These are phyloP conservation scores for Aspergillus glaucus DNA, from an alignment of 2,329 filamentous ascomycete species.

Conservation along the genomic window DNA sequence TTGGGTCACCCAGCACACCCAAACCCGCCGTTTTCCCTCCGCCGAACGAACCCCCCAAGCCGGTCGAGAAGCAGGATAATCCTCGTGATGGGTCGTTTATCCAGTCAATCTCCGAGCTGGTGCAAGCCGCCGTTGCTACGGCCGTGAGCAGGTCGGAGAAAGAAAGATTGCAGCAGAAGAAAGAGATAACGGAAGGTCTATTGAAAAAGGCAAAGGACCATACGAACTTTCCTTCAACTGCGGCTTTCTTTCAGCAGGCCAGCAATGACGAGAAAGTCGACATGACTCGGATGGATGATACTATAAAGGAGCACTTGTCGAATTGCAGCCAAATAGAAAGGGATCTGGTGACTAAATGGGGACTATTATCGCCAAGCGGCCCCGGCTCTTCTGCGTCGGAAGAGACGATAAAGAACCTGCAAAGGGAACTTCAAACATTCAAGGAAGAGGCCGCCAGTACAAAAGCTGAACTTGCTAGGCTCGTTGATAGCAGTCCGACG, in stretches of 20 bases:
- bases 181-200: conserved; percentile 31
- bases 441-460: background rate
- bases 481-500: background rate
- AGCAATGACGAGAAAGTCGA: conserved; percentile 15
- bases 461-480: conserved; percentile 1
- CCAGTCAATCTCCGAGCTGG: conserved; percentile 15
- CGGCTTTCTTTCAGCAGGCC: conserved; percentile 14
- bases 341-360: conserved; percentile 8
- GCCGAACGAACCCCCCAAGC: background rate
- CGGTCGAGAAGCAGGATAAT: background rate
- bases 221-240: conserved; percentile 18
- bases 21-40: background rate
- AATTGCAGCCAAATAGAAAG: conserved; percentile 11
- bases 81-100: conserved; percentile 36
- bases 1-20: background rate
- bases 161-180: conserved; percentile 20
- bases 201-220: conserved; percentile 21
- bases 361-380: background rate
- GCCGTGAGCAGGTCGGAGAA: conserved; percentile 19
- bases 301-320: conserved; percentile 11
- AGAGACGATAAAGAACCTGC: conserved; percentile 12
- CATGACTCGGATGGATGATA: conserved; percentile 14
- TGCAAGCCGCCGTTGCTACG: conserved; percentile 17
- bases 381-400: background rate
- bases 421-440: conserved; percentile 7